phyloP scores from a whole-genome alignment of 2,329 filamentous ascomycete genomes.

The Fusarium chlamydosporum region DNA sequence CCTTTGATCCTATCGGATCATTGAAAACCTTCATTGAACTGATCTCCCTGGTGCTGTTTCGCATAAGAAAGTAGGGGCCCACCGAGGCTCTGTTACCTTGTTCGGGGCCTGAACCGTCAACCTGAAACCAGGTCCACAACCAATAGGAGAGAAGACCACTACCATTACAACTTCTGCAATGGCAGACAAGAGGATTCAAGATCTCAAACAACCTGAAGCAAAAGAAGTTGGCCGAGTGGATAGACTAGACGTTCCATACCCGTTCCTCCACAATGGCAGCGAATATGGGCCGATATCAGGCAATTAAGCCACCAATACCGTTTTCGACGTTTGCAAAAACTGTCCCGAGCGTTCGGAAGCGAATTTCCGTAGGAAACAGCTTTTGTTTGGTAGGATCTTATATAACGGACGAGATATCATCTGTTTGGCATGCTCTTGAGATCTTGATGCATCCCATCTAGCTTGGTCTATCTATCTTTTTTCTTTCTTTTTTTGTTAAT shows the following conservation, averaged over 20 bases:
- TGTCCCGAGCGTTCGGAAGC: conserved; percentile 32
- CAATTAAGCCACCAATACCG: conserved; percentile 34
- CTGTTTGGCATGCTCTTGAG: background rate
- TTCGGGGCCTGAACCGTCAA: conserved; percentile 24
- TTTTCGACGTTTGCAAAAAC: conserved; percentile 25
- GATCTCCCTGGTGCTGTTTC: conserved; percentile 11
- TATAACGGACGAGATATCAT: conserved; percentile 18
- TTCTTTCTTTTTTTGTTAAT: conserved; percentile 10
- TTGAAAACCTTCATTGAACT: background rate
- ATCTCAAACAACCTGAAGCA: conserved; percentile 26
- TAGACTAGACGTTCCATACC: background rate
- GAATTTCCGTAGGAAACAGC: conserved; percentile 9
- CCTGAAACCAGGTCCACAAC: conserved; percentile 37
- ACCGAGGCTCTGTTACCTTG: conserved; percentile 27
- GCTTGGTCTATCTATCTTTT: conserved; percentile 28
- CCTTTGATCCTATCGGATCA: background rate
- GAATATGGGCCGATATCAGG: conserved; percentile 24
- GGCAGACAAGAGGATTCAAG: conserved; percentile 1
- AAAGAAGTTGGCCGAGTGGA: conserved; percentile 7
- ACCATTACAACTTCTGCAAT: conserved; percentile 2
- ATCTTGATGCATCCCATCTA: conserved; percentile 19
- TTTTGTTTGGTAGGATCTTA: conserved; percentile 10
- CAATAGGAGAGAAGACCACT: conserved; percentile 32
- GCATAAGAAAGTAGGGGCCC: conserved; percentile 16
- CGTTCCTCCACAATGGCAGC: conserved; percentile 28